Base-by-base conservation (phyloP, 208 protist genomes). In the Wallacemonas rigidus region DNA sequence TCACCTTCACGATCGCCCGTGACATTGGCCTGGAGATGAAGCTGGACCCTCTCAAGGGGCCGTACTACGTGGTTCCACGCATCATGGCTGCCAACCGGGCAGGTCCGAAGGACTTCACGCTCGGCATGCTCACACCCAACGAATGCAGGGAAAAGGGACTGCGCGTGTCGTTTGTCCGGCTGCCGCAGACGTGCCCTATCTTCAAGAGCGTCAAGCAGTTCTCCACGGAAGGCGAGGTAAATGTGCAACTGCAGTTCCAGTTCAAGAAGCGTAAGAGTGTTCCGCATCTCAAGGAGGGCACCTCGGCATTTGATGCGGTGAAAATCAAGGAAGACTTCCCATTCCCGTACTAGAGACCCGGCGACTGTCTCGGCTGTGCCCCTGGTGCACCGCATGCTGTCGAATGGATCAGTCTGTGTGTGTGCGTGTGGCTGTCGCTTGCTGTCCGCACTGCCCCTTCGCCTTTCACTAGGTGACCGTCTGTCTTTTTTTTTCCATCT, bases 31-130 rank as follows among this genome's bases (percentile, higher is more conserved):
- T 91, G 71, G 69, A 71, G 58, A 73, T 84, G 36, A 74, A 74
- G n/a, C 84, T 91, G 43, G 75, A 83, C 54, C 81, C 87, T 8
- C 67, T 67, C 38, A 63, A 79, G 11, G 65, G 43, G 7, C 87
- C 87, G 15, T 89, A 86, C 77, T 89, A 83, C 76, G 71, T 92
- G 26, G 75, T 88, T 35, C 73, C 74, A 5, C 74, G 74, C 40
- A 71, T 78, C 43, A 83, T 79, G 73, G 69, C 63, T 48, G 69
- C 69, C 55, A 82, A 78, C 70, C 56, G 40, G 5, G 15, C 17
- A 50, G 69, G 69, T 2, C 72, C 74, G 36, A 79, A 74, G 61
- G 67, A 83, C 45, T 83, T 74, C 71, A 79, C 74, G 1, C 43
- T 83, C 14, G 74, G 72, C 54, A 55, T 83, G 78, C 65, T 79